phyloP scores from a whole-genome alignment of 805 yeast species.

The Monosporozyma servazzii region DNA sequence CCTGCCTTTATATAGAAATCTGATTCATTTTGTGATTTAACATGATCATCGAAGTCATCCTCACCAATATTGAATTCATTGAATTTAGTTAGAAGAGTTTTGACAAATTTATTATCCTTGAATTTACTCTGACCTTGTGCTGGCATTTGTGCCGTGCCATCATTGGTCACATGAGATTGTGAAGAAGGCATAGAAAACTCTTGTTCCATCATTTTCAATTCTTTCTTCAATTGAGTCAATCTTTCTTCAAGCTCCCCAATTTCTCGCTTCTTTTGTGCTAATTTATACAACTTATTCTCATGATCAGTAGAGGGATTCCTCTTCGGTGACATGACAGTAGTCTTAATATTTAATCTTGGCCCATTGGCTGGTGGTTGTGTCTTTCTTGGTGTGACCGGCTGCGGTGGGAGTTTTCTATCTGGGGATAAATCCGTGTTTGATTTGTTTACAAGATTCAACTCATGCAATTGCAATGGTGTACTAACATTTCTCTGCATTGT shows the following conservation, averaged over 20 bases:
- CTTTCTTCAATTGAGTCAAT: conserved; percentile 31
- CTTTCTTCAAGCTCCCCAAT: conserved; percentile 41
- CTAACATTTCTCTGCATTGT: conserved; percentile 12
- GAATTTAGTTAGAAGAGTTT: conserved; percentile 20
- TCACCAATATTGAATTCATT: conserved; percentile 28
- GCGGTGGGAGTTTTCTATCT: neutral
- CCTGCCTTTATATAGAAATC: conserved; percentile 21
- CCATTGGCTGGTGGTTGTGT: conserved; percentile 3
- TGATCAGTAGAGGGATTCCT: neutral
- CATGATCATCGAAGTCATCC: conserved; percentile 21
- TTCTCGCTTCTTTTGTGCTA: conserved; percentile 47
- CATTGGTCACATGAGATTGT: neutral
- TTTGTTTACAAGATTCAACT: conserved; percentile 21
- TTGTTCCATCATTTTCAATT: conserved; percentile 30
- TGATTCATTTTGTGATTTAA: conserved; percentile 10
- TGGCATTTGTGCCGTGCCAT: neutral
- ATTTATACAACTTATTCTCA: conserved; percentile 26
- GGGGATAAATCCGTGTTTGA: conserved; percentile 4
- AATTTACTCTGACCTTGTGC: neutral
- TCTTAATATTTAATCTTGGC: conserved; percentile 1
- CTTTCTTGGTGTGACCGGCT: conserved; percentile 2
- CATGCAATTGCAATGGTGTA: conserved; percentile 18
- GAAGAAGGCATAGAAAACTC: conserved; percentile 14
- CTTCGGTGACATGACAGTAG: conserved; percentile 2
- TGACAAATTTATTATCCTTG: conserved; percentile 10